These are phyloP conservation scores for Lentinula detonsa DNA, from an alignment of 768 basidiomycete species.

Conservation along the genomic window DNA sequence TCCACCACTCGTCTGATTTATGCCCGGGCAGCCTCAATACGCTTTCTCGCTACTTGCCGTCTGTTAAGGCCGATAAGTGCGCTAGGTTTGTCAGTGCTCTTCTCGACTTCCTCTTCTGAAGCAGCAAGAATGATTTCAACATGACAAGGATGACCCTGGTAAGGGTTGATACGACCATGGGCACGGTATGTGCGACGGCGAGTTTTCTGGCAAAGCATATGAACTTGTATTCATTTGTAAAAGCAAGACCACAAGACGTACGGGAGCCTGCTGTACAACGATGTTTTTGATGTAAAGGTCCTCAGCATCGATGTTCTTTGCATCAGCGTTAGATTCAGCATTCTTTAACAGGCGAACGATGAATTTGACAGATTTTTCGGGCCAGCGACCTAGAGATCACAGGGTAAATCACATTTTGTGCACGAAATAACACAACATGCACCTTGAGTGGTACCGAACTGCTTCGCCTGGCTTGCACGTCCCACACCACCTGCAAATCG, in stretches of 20 bases:
- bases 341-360: constrained; percentile 94
- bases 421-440: constrained; percentile 22
- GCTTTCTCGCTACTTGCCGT: constrained; percentile 80
- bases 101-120: constrained; percentile 79
- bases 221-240: background rate
- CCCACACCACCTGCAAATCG: constrained; percentile 95
- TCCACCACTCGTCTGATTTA: constrained; percentile 21
- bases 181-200: constrained; percentile 99
- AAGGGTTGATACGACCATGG: constrained; percentile 97
- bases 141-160: constrained; percentile 97
- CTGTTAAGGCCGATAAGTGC: constrained; percentile 70
- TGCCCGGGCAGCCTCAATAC: constrained; percentile 78
- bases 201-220: constrained; percentile 62
- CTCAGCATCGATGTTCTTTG: constrained; percentile 91
- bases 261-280: constrained; percentile 96
- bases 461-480: constrained; percentile 90
- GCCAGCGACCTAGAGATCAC: constrained; percentile 84
- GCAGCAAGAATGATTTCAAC: constrained; percentile 90
- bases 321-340: constrained; percentile 98
- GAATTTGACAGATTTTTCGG: constrained; percentile 97
- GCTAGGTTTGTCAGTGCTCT: constrained; percentile 77
- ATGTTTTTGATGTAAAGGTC: constrained; percentile 95
- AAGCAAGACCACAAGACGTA: constrained; percentile 34
- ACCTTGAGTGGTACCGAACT: constrained; percentile 97
- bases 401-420: background rate